A percentile compares a stretch with the other conserved stretches of the same genome.
phyloP scores from a whole-genome alignment of 208 protist genomes.

The Naegleria lovaniensis region DNA sequence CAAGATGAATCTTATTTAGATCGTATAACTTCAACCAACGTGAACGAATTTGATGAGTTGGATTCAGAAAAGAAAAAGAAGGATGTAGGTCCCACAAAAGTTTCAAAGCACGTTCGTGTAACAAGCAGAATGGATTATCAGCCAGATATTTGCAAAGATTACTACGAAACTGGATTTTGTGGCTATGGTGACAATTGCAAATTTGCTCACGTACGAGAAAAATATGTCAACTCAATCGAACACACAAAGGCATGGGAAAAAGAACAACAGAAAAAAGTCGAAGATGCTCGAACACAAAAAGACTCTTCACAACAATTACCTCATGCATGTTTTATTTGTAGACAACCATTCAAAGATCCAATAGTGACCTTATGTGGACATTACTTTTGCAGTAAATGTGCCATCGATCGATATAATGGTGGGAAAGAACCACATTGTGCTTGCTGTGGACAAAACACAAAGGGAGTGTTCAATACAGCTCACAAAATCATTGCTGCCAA shows the following conservation, averaged over 20 bases:
- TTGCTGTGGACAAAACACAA: conserved; percentile 43
- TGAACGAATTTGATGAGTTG: background rate
- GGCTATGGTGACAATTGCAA: conserved; percentile 55
- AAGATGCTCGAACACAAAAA: background rate
- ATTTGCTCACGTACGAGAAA: conserved; percentile 57
- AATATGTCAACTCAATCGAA: conserved; percentile 53
- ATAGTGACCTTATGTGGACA: conserved; percentile 53
- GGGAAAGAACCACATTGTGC: conserved; percentile 40
- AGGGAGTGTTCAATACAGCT: conserved; percentile 55
- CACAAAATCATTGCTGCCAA: background rate
- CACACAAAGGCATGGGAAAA: conserved; percentile 52
- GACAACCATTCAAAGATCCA: conserved; percentile 46
- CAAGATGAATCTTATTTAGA: background rate
- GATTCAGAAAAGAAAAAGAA: background rate
- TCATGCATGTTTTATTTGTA: conserved; percentile 52
- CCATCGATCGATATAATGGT: conserved; percentile 36
- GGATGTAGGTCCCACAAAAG: conserved; percentile 30
- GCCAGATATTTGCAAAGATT: conserved; percentile 62
- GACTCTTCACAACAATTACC: conserved; percentile 40
- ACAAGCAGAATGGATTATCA: conserved; percentile 48
- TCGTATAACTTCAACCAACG: background rate
- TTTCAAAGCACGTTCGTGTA: conserved; percentile 34
- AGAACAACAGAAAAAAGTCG: conserved; percentile 26
- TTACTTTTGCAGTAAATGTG: conserved; percentile 56
- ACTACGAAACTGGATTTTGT: conserved; percentile 51